Evolutionary conservation across 768 basidiomycete genomes (phyloP).

Genomic region (Lactifluus piperatus): DNA sequence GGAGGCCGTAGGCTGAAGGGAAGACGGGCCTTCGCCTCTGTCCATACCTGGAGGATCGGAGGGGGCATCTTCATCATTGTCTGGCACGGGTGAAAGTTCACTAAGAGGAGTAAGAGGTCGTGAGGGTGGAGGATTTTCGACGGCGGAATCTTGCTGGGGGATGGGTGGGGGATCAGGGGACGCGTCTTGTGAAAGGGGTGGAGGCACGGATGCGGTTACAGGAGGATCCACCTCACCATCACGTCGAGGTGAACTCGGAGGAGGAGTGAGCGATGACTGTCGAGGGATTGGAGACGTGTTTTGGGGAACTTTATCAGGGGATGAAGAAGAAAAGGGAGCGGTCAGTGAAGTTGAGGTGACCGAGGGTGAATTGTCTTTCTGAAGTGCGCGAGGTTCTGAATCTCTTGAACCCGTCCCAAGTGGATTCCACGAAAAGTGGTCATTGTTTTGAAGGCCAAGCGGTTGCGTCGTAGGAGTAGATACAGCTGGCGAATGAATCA

Average conservation of each 20-base stretch:
- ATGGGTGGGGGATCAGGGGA: constrained; percentile 13
- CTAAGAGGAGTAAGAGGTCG: constrained; percentile 66
- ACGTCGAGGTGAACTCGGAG: constrained; percentile 16
- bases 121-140: constrained; percentile 28
- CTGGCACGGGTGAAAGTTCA: constrained; percentile 63
- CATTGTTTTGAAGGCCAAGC: constrained; percentile 10
- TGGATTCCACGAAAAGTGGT: constrained; percentile 18
- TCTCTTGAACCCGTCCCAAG: constrained; percentile 7
- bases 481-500: constrained; percentile 26
- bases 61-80: constrained; percentile 42
- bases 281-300: constrained; percentile 10
- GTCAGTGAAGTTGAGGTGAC: neutral
- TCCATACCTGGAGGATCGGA: constrained; percentile 29
- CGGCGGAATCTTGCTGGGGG: constrained; percentile 18
- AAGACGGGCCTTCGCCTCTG: constrained; percentile 18
- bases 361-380: constrained; percentile 10
- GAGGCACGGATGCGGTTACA: neutral
- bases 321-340: constrained; percentile 1
- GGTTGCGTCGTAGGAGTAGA: constrained; percentile 22
- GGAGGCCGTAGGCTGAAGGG: constrained; percentile 2
- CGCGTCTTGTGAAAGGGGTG: constrained; percentile 19
- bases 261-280: constrained; percentile 13
- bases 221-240: constrained; percentile 2
- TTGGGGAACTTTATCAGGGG: constrained; percentile 1
- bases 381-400: constrained; percentile 13